Base-by-base conservation (phyloP, 1,284 basidiomycete species). In the Jaminaea rosea region DNA sequence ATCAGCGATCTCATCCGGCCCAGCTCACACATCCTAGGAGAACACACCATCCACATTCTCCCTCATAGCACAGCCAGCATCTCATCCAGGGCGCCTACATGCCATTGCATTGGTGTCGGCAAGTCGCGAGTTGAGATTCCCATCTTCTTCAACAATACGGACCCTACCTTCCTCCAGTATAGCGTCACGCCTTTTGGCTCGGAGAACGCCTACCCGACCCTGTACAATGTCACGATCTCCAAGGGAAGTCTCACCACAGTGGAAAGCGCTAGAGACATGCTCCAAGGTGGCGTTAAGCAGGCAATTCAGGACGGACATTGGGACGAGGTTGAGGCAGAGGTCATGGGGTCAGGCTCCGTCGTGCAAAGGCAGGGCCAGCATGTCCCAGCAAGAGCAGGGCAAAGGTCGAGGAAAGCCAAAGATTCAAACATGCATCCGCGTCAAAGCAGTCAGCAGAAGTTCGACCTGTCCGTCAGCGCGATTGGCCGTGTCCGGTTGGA, bases 81-180 rank as follows among this genome's bases (percentile, higher is more conserved):
- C 17, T 88, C 81, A 47, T 81, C 82, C 19, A 31, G 26, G 1
- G 49, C 57, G 11, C 55, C 60, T 11, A 51, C 57, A 10, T 72
- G 69, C 13, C 87, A 84, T 74, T 92, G 88, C 64, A 76, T 91
- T 15, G 77, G 63, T 7, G 54, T 82, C 0, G 73, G 81, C 2
- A 77, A 81, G 4, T 76, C 77, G 8, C 78, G 80, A 46, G 79
- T 85, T 42, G 78, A 87, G 46, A 76, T 92, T 44, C 88, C 89
- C 1, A 76, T 92, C 27, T 77, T 94, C 26, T 81, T 96, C 72
- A 96, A 94, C 79, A 93, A 94, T 75, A 91, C 91, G 2, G 79
- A 80, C n/a, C 83, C 88, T 0, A 79, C 80, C 11, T 78, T 80
- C 52, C 76, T 96, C 31, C 81, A 80, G 51, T 96, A 92, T 73